A percentile compares a stretch with the other conserved stretches of the same genome.
Evolutionary conservation across 495 filamentous ascomycete genomes (phyloP).

Genomic region (Xylaria venustula): DNA sequence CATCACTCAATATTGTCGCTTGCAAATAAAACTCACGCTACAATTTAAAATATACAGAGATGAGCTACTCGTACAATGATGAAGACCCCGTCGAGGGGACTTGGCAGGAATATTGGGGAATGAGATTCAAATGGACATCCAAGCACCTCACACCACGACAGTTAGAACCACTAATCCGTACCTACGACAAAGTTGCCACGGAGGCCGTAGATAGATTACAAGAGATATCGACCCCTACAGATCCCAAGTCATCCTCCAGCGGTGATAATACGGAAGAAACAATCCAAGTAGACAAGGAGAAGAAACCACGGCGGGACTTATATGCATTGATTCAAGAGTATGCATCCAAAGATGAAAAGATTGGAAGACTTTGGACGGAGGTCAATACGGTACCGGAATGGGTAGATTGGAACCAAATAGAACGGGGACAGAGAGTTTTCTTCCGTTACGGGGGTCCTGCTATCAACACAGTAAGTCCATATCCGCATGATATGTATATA

Average conservation of each 20-base stretch:
- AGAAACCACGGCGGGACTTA: constrained; percentile 48
- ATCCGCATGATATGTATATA: neutral
- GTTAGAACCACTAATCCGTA: constrained; percentile 56
- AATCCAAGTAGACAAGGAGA: constrained; percentile 16
- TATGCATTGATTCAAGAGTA: constrained; percentile 62
- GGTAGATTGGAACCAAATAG: constrained; percentile 82
- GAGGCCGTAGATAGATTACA: constrained; percentile 62
- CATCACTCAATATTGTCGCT: too few relatives aligned
- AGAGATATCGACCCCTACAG: constrained; percentile 44
- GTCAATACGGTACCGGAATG: constrained; percentile 69
- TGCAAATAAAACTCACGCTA: too few relatives aligned
- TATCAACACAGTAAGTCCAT: constrained; percentile 43
- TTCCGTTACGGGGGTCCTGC: constrained; percentile 71
- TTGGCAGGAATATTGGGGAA: constrained; percentile 57
- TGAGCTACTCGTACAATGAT: constrained; percentile 5
- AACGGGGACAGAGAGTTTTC: constrained; percentile 66
- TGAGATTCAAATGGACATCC: constrained; percentile 68
- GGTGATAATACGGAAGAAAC: constrained; percentile 13
- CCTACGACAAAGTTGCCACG: constrained; percentile 68
- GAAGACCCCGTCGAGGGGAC: constrained; percentile 25
- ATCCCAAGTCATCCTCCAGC: constrained; percentile 2
- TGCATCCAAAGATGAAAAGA: constrained; percentile 52
- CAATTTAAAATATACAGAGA: too few relatives aligned
- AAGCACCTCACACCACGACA: constrained; percentile 63
- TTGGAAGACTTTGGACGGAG: constrained; percentile 64